Base-by-base conservation (phyloP, 805 yeast genomes). In the Metschnikowia chrysomelidarum region DNA sequence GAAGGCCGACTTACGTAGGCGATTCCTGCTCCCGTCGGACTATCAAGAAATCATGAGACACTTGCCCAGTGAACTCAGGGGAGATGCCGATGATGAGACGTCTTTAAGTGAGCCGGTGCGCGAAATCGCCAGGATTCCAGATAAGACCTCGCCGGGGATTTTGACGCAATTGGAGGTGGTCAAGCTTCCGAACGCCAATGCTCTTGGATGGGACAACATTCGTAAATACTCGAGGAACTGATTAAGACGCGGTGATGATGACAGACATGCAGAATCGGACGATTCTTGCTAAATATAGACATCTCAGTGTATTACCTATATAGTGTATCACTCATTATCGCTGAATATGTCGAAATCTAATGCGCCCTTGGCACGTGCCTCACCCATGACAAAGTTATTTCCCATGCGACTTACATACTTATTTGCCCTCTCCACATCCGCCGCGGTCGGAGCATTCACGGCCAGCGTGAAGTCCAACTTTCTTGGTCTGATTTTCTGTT, bases 201-300 rank as follows among this genome's bases (percentile, higher is more conserved):
- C 62, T 10, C 36, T 67, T 26, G 73, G 64, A 3, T 67, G 73
- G 73, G 73, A 65, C 36, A 67, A 67, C 39, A 46, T 67, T 30
- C 53, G 59, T 34, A 64, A 63, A 47, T 67, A 56, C 46, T 22
- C 32, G 15, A 19, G 32, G 17, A 16, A 7, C 10, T 36, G 21
- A 26, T n/a, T n/a, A n/a, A n/a, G n/a, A n/a, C n/a, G n/a, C n/a
- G n/a, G n/a, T n/a, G n/a, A n/a, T n/a, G n/a, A n/a, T n/a, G n/a
- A n/a, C n/a, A n/a, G n/a, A n/a, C n/a, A n/a, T n/a, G n/a, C n/a
- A n/a, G n/a, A n/a, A n/a, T n/a, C n/a, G n/a, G n/a, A n/a, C n/a
- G n/a, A n/a, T n/a, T n/a, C n/a, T n/a, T n/a, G n/a, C n/a, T n/a
- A n/a, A n/a, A n/a, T n/a, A n/a, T n/a, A n/a, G n/a, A n/a, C n/a